These are phyloP conservation scores for Coemansia sp. DNA, from an alignment of 192 early-diverging fungal genomes.

Conservation along the genomic window DNA sequence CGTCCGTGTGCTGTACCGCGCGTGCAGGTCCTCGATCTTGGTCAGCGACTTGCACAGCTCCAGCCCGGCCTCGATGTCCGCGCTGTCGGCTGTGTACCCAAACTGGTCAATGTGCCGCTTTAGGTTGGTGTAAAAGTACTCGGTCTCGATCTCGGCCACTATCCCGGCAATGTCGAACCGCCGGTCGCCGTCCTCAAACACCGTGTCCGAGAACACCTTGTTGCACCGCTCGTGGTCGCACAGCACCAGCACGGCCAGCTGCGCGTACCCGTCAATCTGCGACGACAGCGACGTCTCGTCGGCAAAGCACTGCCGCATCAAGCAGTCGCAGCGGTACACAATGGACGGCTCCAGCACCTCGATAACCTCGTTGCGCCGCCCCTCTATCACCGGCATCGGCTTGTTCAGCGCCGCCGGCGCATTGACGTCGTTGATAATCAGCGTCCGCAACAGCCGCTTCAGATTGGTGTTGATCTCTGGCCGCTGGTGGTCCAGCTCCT, in stretches of 20 bases:
- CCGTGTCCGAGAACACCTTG: slow-evolving; percentile 30
- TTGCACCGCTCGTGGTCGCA: slow-evolving; percentile 35
- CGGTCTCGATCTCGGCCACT: slow-evolving; percentile 37
- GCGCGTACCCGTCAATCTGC: slow-evolving; percentile 34
- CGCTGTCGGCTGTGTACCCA: slow-evolving; percentile 28
- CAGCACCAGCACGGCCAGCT: slow-evolving; percentile 30
- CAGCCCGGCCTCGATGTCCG: slow-evolving; percentile 32
- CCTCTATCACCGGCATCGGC: slow-evolving; percentile 37
- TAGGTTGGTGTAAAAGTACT: slow-evolving; percentile 36
- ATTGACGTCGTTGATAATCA: slow-evolving; percentile 38
- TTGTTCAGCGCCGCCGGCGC: slow-evolving; percentile 33
- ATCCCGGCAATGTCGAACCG: slow-evolving; percentile 50
- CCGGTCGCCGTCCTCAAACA: slow-evolving; percentile 44
- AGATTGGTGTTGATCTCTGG: slow-evolving; percentile 15
- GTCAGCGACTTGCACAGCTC: slow-evolving; percentile 36
- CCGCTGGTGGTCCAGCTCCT: slow-evolving; percentile 43
- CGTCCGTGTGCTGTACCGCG: slow-evolving; percentile 7
- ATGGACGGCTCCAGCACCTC: slow-evolving; percentile 29
- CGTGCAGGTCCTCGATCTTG: slow-evolving; percentile 29
- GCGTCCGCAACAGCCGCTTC: slow-evolving; percentile 7
- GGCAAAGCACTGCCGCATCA: slow-evolving; percentile 36
- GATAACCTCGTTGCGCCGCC: slow-evolving; percentile 33
- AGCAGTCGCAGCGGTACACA: slow-evolving; percentile 38
- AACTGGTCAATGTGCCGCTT: slow-evolving; percentile 30
- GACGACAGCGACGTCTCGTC: slow-evolving; percentile 18